These are phyloP conservation scores for Entelexis sorbosivorans DNA, from an alignment of 1,139 yeast genomes.

Conservation along the genomic window DNA sequence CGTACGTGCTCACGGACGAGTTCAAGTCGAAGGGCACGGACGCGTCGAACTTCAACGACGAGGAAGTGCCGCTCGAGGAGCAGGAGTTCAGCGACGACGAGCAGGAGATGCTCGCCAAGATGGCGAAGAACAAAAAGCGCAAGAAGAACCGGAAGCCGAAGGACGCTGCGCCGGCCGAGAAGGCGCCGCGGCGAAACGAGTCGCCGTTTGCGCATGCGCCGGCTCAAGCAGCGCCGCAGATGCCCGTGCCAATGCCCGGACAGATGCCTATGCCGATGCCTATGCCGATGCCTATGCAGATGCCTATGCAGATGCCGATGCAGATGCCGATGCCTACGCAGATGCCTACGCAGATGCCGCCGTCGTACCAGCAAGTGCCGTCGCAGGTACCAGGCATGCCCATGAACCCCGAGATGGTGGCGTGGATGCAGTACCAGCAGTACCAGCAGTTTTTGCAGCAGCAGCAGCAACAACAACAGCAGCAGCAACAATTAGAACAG, in stretches of 20 bases:
- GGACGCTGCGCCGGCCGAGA: background rate
- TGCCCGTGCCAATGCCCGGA: background rate
- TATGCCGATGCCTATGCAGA: background rate
- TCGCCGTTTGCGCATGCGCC: background rate
- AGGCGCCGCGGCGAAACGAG: background rate
- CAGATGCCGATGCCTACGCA: background rate
- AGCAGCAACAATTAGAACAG: constrained; percentile 13
- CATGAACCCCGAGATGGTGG: constrained; percentile 16
- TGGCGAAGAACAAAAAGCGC: constrained; percentile 41
- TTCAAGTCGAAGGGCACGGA: constrained; percentile 78
- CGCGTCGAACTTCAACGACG: constrained; percentile 91
- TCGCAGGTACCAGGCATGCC: constrained; percentile 8
- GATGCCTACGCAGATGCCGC: constrained; percentile 1
- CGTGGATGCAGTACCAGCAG: constrained; percentile 16
- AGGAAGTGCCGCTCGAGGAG: constrained; percentile 83
- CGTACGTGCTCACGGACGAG: constrained; percentile 64
- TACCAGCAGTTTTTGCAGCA: constrained; percentile 11
- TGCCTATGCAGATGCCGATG: background rate
- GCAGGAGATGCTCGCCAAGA: constrained; percentile 50
- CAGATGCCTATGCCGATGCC: background rate
- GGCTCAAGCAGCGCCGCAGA: background rate
- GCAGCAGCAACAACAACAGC: constrained; percentile 16
- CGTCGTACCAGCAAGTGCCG: background rate
- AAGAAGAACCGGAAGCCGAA: constrained; percentile 8
- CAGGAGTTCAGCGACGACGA: constrained; percentile 95